Evolutionary conservation across 2,329 filamentous ascomycete species (phyloP).

Genomic region (Diaporthe citrichinensis): DNA sequence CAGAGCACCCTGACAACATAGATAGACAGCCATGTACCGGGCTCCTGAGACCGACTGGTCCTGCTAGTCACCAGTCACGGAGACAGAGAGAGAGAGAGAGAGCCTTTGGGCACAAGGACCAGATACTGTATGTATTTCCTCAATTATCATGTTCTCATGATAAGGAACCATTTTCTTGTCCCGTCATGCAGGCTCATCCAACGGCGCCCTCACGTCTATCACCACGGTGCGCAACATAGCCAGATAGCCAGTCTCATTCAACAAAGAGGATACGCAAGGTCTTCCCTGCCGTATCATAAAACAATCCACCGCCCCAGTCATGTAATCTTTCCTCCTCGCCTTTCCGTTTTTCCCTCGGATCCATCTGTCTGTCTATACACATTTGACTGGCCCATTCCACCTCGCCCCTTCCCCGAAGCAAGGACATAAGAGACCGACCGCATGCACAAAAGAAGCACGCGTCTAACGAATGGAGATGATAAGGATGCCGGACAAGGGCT

Average conservation of each 20-base stretch:
- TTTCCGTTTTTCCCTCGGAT: no score
- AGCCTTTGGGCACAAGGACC: background rate
- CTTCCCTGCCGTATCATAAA: no score
- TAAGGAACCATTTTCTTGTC: background rate
- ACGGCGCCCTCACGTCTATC: background rate
- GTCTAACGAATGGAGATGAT: no score
- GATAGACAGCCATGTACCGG: background rate
- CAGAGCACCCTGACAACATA: background rate
- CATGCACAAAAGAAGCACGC: no score
- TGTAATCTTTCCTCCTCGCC: no score
- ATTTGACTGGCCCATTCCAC: no score
- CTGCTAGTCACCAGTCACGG: background rate
- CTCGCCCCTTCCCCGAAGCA: no score
- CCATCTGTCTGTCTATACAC: no score
- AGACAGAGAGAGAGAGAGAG: background rate
- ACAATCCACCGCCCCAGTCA: no score
- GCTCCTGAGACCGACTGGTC: background rate
- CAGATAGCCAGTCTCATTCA: background rate
- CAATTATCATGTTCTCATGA: background rate
- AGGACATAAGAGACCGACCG: no score
- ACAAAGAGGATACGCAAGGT: no score
- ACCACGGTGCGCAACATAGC: background rate
- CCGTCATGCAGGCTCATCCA: background rate
- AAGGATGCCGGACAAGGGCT: no score
- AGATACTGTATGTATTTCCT: background rate